Conservation (phyloP, 768 basidiomycete species). For the Cyclocybe cylindracea region DNA sequence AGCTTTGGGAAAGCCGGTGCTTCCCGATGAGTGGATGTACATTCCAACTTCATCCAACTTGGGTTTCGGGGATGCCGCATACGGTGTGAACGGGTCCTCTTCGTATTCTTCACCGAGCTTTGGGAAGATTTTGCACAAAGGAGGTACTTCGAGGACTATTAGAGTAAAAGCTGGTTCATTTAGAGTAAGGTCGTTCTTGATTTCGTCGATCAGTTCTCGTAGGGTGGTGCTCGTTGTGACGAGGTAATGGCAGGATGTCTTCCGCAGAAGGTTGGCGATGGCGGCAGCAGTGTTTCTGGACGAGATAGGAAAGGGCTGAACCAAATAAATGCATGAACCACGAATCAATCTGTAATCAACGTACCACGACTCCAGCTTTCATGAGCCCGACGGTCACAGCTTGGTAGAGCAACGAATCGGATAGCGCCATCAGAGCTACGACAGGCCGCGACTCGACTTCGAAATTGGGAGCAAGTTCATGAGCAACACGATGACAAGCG, state of each 20-base stretch:
- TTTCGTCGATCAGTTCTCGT: constrained; percentile 23
- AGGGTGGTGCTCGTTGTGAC: constrained; percentile 33
- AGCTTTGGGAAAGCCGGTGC: constrained; percentile 46
- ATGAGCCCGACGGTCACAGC: constrained; percentile 38
- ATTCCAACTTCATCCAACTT: constrained; percentile 23
- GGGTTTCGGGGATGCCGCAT: constrained; percentile 12
- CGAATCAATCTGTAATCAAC: constrained; percentile 6
- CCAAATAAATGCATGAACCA: background rate
- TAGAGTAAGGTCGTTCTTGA: constrained; percentile 20
- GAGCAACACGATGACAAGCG: constrained; percentile 44
- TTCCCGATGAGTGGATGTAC: constrained; percentile 52
- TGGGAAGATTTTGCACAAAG: constrained; percentile 34
- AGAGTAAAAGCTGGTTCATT: constrained; percentile 20
- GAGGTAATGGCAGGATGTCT: constrained; percentile 37
- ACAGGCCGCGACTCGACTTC: constrained; percentile 23
- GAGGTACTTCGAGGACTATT: constrained; percentile 31
- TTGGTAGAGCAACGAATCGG: constrained; percentile 40
- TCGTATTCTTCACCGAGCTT: constrained; percentile 33
- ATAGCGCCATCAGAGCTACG: constrained; percentile 35
- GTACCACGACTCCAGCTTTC: constrained; percentile 35
- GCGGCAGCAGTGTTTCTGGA: constrained; percentile 36
- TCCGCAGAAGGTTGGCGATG: constrained; percentile 33
- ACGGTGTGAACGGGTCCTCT: constrained; percentile 27
- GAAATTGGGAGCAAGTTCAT: constrained; percentile 28
- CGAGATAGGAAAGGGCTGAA: constrained; percentile 43